Conservation (phyloP, 148 eudicot genomes). For the Vaccinium macrocarpon region DNA sequence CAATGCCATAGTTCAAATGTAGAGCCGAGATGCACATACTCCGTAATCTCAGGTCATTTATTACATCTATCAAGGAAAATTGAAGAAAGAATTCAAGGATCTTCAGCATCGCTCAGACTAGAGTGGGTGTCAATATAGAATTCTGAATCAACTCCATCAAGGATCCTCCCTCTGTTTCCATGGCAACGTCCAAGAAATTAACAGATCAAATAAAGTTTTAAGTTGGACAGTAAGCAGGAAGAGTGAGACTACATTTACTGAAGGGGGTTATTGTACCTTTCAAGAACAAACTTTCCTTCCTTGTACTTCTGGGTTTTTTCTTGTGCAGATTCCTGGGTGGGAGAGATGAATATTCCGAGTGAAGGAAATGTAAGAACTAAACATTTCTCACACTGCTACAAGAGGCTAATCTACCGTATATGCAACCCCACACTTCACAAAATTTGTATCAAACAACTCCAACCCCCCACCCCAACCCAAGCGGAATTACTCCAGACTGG, state of each 20-base stretch:
- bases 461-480: not conserved
- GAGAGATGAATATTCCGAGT: not conserved
- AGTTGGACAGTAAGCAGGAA: not conserved
- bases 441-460: too few relatives aligned
- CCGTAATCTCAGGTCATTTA: not conserved
- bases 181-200: slow-evolving; percentile 8
- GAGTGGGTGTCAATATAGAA: slow-evolving; percentile 63
- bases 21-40: not conserved
- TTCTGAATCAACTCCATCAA: slow-evolving; percentile 64
- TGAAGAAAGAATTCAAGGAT: slow-evolving; percentile 25
- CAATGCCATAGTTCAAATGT: not conserved
- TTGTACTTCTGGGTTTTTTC: slow-evolving; percentile 86
- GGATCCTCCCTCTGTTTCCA: slow-evolving; percentile 62
- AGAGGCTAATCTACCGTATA: not conserved
- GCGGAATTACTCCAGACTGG: not conserved
- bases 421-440: not conserved
- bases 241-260: not conserved
- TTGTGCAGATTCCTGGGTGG: slow-evolving; percentile 58
- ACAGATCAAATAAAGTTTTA: not conserved
- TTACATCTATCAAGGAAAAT: slow-evolving; percentile 9
- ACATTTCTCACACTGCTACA: not conserved
- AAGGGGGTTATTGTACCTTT: slow-evolving; percentile 44
- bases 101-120: slow-evolving; percentile 61
- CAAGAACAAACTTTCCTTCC: slow-evolving; percentile 88
- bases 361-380: not conserved